Conservation (phyloP, 2,329 filamentous ascomycete genomes). For the Botrytis paeoniae region DNA sequence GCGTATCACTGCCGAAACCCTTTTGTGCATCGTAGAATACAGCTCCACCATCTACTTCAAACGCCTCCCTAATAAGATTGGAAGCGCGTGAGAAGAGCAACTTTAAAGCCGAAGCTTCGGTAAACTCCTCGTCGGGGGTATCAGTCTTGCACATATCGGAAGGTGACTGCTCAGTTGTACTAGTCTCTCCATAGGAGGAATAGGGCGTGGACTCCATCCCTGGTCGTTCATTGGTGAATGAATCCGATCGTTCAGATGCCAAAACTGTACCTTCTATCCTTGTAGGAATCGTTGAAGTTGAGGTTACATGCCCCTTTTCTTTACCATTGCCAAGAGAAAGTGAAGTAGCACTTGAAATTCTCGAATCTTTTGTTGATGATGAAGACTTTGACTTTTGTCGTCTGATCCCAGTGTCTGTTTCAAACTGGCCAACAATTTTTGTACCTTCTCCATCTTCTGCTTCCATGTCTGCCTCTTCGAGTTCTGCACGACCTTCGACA, state of each 20-base stretch:
- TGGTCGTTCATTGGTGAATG: conserved; percentile 17
- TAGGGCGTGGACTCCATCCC: conserved; percentile 23
- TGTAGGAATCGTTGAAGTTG: conserved; percentile 23
- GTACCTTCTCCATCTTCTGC: conserved; percentile 33
- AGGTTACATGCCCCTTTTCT: conserved; percentile 31
- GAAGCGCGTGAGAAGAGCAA: conserved; percentile 36
- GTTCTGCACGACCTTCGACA: conserved; percentile 45
- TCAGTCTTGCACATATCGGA: conserved; percentile 12
- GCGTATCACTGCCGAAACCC: conserved; percentile 26
- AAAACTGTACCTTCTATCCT: conserved; percentile 27
- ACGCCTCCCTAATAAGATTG: conserved; percentile 37
- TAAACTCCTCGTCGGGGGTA: conserved; percentile 26
- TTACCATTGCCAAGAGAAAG: conserved; percentile 23
- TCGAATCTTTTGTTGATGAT: conserved; percentile 23
- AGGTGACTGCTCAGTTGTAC: conserved; percentile 27
- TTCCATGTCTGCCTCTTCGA: conserved; percentile 34
- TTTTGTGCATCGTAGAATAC: conserved; percentile 38
- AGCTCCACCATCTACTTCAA: conserved; percentile 38
- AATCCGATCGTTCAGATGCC: conserved; percentile 3
- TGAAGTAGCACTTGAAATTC: conserved; percentile 19
- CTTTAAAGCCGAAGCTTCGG: conserved; percentile 33
- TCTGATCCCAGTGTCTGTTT: conserved; percentile 25
- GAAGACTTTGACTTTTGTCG: conserved; percentile 26
- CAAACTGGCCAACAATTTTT: conserved; percentile 34
- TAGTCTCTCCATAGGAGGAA: conserved; percentile 25